Conservation (phyloP, 192 early-diverging fungal genomes). For the Linnemannia elongata region DNA sequence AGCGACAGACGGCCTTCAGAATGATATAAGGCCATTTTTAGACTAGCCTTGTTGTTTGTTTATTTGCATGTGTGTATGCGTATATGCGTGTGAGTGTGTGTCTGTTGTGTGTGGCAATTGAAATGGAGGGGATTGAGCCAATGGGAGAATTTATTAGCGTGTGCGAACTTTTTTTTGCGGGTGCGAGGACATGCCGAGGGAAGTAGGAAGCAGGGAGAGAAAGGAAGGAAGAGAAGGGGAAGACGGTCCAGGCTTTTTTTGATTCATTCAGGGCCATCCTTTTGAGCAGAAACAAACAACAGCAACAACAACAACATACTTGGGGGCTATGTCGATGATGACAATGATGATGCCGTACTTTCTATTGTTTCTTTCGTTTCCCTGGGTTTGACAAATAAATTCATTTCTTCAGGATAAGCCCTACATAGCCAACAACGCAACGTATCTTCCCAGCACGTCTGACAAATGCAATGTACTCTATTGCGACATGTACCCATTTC, state of each 20-base stretch:
- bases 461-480: background rate
- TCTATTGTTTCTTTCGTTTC: too few species aligned
- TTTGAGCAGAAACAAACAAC: background rate
- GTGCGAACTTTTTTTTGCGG: background rate
- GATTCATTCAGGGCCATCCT: background rate
- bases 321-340: background rate
- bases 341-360: background rate
- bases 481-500: background rate
- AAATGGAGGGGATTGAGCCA: conserved; percentile 7
- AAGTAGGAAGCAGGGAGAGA: background rate
- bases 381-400: too few species aligned
- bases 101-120: conserved; percentile 1
- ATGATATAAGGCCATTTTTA: background rate
- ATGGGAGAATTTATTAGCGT: conserved; percentile 37
- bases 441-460: background rate
- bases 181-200: background rate
- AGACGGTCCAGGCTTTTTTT: conserved; percentile 7
- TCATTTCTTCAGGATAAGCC: too few species aligned
- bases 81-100: too few species aligned
- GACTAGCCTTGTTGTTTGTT: background rate
- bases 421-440: too few species aligned
- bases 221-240: background rate
- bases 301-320: background rate
- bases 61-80: background rate
- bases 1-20: too few species aligned